Evolutionary conservation across 192 early-diverging fungal species (phyloP).

Genomic region (Mortierella alpina): DNA sequence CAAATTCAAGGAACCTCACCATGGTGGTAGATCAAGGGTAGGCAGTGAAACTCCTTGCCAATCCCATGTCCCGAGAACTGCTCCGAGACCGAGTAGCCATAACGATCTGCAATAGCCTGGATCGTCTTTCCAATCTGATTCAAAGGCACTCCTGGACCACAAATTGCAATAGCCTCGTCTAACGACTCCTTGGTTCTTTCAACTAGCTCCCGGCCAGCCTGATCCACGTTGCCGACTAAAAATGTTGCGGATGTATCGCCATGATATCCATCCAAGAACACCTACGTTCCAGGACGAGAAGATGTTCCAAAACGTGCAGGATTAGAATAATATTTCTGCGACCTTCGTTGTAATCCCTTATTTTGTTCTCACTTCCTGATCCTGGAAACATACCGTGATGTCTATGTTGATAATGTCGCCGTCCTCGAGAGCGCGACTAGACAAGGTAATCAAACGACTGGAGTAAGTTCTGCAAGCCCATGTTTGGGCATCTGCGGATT

Average conservation of each 20-base stretch:
- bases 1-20: conserved; percentile 21
- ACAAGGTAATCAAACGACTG: conserved; percentile 16
- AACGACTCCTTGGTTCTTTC: conserved; percentile 85
- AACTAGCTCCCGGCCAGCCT: conserved; percentile 77
- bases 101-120: conserved; percentile 56
- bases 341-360: conserved; percentile 24
- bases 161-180: conserved; percentile 88
- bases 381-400: conserved; percentile 62
- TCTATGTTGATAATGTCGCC: conserved; percentile 99
- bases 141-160: conserved; percentile 79
- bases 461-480: background rate
- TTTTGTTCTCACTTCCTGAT: conserved; percentile 61
- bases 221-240: conserved; percentile 92
- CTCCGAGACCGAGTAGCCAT: conserved; percentile 71
- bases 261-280: conserved; percentile 92
- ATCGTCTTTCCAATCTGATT: conserved; percentile 76
- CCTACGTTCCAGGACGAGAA: conserved; percentile 81
- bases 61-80: conserved; percentile 92
- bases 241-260: conserved; percentile 94
- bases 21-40: conserved; percentile 85
- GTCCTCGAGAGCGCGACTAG: conserved; percentile 86
- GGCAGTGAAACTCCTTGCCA: conserved; percentile 85
- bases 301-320: conserved; percentile 71
- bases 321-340: background rate
- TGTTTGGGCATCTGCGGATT: background rate